Percentiles rank a stretch among this genome's conserved stretches.
Evolutionary conservation across 306 rosid genomes (phyloP).

Genomic region (Dalbergia oliveri): DNA sequence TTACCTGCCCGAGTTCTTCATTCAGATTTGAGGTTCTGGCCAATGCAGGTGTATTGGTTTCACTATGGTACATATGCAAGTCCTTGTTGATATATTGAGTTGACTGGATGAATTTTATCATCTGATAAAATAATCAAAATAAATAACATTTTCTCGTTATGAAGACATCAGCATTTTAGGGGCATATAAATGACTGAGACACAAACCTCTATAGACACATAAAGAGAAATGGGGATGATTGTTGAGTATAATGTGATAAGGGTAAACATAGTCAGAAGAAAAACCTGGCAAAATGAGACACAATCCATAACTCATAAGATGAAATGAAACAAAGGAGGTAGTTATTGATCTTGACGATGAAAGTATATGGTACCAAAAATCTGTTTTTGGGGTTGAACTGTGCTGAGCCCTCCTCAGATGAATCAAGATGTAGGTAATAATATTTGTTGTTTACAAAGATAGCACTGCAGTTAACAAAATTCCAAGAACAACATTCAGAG

Average conservation of each 20-base stretch:
- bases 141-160: slow-evolving; percentile 40
- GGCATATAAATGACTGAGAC: slow-evolving; percentile 43
- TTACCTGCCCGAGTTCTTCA: slow-evolving; percentile 99
- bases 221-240: slow-evolving; percentile 96
- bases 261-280: slow-evolving; percentile 89
- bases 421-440: slow-evolving; percentile 79
- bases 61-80: slow-evolving; percentile 85
- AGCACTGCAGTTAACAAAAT: slow-evolving; percentile 66
- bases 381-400: slow-evolving; percentile 85
- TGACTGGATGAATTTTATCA: slow-evolving; percentile 96
- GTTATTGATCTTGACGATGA: slow-evolving; percentile 41
- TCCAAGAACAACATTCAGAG: slow-evolving; percentile 35
- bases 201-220: slow-evolving; percentile 97
- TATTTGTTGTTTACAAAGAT: slow-evolving; percentile 75
- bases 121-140: slow-evolving; percentile 61
- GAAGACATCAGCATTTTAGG: slow-evolving; percentile 10
- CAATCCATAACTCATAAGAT: slow-evolving; percentile 41
- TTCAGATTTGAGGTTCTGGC: slow-evolving; percentile 98
- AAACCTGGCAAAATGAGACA: slow-evolving; percentile 69
- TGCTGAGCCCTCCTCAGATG: slow-evolving; percentile 59
- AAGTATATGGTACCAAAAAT: slow-evolving; percentile 69
- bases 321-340: slow-evolving; percentile 22
- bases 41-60: slow-evolving; percentile 92
- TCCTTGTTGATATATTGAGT: slow-evolving; percentile 97
- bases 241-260: slow-evolving; percentile 91